phyloP scores from a whole-genome alignment of 2,329 filamentous ascomycete species.

The Conoideocrella luteorostrata region DNA sequence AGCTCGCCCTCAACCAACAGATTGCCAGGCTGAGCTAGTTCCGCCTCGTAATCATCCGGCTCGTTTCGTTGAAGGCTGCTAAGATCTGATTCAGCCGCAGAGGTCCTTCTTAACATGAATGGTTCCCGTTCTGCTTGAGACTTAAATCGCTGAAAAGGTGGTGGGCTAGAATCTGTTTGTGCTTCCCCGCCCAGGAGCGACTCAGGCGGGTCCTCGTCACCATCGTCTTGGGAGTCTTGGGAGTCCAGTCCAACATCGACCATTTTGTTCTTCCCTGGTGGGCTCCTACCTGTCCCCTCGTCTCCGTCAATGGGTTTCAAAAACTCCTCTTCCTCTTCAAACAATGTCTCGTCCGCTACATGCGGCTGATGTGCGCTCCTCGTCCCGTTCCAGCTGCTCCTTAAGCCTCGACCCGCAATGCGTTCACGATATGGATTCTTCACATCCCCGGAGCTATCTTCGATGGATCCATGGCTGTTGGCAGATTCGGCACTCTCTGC shows the following conservation, averaged over 20 bases:
- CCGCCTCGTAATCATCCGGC: slow-evolving; percentile 26
- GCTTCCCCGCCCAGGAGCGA: slow-evolving; percentile 52
- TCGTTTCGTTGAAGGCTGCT: slow-evolving; percentile 32
- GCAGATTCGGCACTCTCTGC: slow-evolving; percentile 75
- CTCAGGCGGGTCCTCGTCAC: slow-evolving; percentile 51
- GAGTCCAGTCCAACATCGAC: slow-evolving; percentile 82
- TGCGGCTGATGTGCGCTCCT: slow-evolving; percentile 31
- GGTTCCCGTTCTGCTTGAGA: slow-evolving; percentile 30
- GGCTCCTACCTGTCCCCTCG: slow-evolving; percentile 20
- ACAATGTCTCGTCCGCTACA: slow-evolving; percentile 23
- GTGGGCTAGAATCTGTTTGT: slow-evolving; percentile 46
- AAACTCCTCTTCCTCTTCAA: slow-evolving; percentile 38
- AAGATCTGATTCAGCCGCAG: slow-evolving; percentile 42
- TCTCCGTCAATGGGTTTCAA: slow-evolving; percentile 25
- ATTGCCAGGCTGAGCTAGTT: slow-evolving; percentile 34
- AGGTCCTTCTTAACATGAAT: slow-evolving; percentile 34
- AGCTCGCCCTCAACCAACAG: slow-evolving; percentile 58
- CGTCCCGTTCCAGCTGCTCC: slow-evolving; percentile 58
- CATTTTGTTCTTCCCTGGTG: slow-evolving; percentile 56
- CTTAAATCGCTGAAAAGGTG: slow-evolving; percentile 57
- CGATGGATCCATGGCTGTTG: slow-evolving; percentile 32
- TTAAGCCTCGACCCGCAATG: slow-evolving; percentile 46
- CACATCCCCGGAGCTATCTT: slow-evolving; percentile 23
- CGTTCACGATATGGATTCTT: slow-evolving; percentile 38
- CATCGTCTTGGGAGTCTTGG: slow-evolving; percentile 52